phyloP scores from a whole-genome alignment of 108 stramenopile genomes.

The Fragilariopsis cylindrus region DNA sequence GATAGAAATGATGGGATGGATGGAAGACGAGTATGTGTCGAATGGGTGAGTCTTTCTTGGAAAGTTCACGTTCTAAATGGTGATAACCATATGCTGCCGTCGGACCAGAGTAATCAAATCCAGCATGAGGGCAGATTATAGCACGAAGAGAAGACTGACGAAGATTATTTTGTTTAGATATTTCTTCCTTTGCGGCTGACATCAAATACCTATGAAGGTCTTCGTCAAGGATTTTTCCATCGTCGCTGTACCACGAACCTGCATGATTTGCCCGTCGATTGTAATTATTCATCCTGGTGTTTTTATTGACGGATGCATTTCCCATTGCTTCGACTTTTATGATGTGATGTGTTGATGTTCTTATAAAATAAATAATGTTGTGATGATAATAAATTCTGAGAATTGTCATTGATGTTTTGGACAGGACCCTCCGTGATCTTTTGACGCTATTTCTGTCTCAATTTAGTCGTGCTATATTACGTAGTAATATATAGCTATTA shows the following conservation, averaged over 20 bases:
- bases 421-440: no score
- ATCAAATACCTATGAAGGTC: slow-evolving; percentile 45
- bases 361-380: no score
- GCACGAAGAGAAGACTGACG: slow-evolving; percentile 33
- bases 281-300: slow-evolving; percentile 30
- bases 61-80: slow-evolving; percentile 42
- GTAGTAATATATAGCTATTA: no score
- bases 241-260: slow-evolving; percentile 75
- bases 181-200: slow-evolving; percentile 17
- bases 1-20: slow-evolving; percentile 83
- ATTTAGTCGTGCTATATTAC: no score
- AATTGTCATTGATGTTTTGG: no score
- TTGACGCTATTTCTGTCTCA: no score
- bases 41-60: slow-evolving; percentile 10
- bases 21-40: slow-evolving; percentile 60
- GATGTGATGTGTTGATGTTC: no score
- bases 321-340: neutral
- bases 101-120: slow-evolving; percentile 82
- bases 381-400: no score
- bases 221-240: slow-evolving; percentile 39
- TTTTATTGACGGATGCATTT: neutral
- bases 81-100: slow-evolving; percentile 80
- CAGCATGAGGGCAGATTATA: slow-evolving; percentile 83
- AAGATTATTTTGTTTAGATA: neutral
- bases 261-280: slow-evolving; percentile 73